Evolutionary conservation across 1,139 yeast species (phyloP), one percentile per base, ranked within the genome.

Genomic region (Debaryomyces coudertii): DNA sequence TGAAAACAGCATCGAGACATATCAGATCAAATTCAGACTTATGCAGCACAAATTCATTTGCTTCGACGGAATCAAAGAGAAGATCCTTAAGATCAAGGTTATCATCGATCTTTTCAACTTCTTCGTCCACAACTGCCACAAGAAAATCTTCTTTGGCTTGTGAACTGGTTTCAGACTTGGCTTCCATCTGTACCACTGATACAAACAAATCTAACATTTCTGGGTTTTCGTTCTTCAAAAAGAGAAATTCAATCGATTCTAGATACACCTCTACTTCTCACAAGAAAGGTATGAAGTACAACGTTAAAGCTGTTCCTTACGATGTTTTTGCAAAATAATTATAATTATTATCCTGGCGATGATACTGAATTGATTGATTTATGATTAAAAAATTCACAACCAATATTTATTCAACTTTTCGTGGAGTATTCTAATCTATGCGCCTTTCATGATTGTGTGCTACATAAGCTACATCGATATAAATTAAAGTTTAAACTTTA

Each of bases 161-260:
- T 38, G 34, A 33, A 22, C 44, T 54, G 43, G 50, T 56, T 47
- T 51, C 58, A 41, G 75, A 70, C 53, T 49, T 59, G 45, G 51
- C 58, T 11, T 69, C 76, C 5, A 56, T 71, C 42, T 54, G 53
- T 48, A 60, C 71, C n/a, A 50, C 47, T 35, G 70, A 61, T n/a
- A 54, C 68, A 20, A 53, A 46, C 34, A 56, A 53, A 30, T 61
- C 72, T 5, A 53, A 50, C 29, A 43, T 66, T 39, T 66, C 74
- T 14, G 75, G 75, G 8, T 71, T 71, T 48, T 68, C 76, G 6
- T 66, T 70, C 60, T 60, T 68, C 46, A 51, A 53, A 52, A 51
- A 53, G 48, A 54, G 55, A 52, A 51, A 48, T 24, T 48, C 56
- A 29, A 45, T 51, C 36, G 60, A 58, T 49, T 44, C 63, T 44